Conservation (phyloP, 2,329 filamentous ascomycete genomes). For the Aspergillus thermomutatus region DNA sequence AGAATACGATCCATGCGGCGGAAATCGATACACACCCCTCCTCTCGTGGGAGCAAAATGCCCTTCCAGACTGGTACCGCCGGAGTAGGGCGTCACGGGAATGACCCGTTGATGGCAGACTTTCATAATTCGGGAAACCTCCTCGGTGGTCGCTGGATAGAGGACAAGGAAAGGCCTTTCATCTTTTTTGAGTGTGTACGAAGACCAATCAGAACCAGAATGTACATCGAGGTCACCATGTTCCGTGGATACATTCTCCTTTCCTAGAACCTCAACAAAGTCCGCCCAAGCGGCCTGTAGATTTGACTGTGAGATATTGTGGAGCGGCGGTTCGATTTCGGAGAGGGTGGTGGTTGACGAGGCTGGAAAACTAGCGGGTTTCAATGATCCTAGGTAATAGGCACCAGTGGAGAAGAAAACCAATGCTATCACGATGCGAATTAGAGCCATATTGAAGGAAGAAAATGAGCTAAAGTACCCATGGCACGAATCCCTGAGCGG, state of each 20-base stretch:
- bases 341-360: slow-evolving; percentile 57
- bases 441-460: slow-evolving; percentile 1
- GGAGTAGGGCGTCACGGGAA: slow-evolving; percentile 83
- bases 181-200: slow-evolving; percentile 45
- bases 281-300: slow-evolving; percentile 62
- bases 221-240: slow-evolving; percentile 51
- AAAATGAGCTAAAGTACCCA: background rate
- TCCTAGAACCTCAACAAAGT: slow-evolving; percentile 60
- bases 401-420: slow-evolving; percentile 48
- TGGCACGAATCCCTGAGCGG: background rate
- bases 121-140: slow-evolving; percentile 87
- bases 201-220: slow-evolving; percentile 63
- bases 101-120: slow-evolving; percentile 73
- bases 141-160: slow-evolving; percentile 74
- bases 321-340: slow-evolving; percentile 44
- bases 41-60: slow-evolving; percentile 77
- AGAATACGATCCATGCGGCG: slow-evolving; percentile 79
- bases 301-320: slow-evolving; percentile 57
- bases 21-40: slow-evolving; percentile 85
- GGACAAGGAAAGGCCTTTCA: slow-evolving; percentile 56
- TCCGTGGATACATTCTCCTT: slow-evolving; percentile 61
- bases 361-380: slow-evolving; percentile 46
- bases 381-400: slow-evolving; percentile 55
- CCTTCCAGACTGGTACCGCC: slow-evolving; percentile 89
- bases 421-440: slow-evolving; percentile 41